Base-by-base conservation (phyloP, 371 early-diverging fungal genomes). In the Apophysomyces elegans region DNA sequence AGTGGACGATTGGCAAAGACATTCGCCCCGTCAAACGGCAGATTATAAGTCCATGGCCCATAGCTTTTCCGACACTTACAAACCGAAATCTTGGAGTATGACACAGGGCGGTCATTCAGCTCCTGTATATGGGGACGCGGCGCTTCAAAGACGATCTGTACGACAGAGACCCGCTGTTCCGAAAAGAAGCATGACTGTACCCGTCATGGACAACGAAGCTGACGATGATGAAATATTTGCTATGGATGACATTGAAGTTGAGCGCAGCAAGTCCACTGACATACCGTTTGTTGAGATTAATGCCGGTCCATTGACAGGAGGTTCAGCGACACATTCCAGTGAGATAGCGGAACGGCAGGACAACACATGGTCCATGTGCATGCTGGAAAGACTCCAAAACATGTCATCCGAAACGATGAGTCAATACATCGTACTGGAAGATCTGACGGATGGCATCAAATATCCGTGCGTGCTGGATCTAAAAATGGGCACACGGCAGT, bases 401-500 rank as follows among this genome's bases (percentile, higher is more conserved):
- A 45, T 45, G 6, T 13, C 46, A 16, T 45, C 46, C 13, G 76
- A 81, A 84, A 92, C 78, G 89, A 92, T 71, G 76, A 95, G 69
- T 71, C 96, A 45, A 70, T 99, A 77, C 89, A 96, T 80, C 32
- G 35, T 77, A 32, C 74, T 80, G 50, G 80, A 80, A 62, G 99
- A 99, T 78, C 77, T 99, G 61, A 98, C 98, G 0, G 90, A 92
- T 16, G 91, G 93, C 1, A 81, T 95, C 62, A 82, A 85, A 71
- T 86, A 86, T 37, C 98, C 99, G 0, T 97, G 97, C 65, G 93
- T 99, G 6, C 79, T 99, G 59, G 98, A 99, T 76, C 83, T 99
- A 56, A 99, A 99, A 69, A 98, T 99, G 97, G 99, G 99, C 13
- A 97, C 96, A 5, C 85, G 99, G 1, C 99, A 99, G 76, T 93